Base-by-base conservation (phyloP, 2,329 filamentous ascomycete genomes). In the Alternaria ventricosa region DNA sequence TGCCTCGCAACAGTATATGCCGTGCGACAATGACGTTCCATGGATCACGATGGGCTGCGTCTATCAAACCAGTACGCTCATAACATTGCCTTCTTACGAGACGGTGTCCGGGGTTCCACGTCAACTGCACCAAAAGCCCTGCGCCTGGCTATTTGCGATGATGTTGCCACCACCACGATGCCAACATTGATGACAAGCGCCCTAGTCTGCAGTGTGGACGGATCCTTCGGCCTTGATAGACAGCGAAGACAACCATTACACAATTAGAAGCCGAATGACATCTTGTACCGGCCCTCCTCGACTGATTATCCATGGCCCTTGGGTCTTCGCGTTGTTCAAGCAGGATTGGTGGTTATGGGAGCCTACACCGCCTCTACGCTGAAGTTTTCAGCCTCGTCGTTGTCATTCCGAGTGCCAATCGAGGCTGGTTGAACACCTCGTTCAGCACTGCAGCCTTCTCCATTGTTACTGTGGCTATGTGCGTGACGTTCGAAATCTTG, bases 301-400 rank as follows among this genome's bases (percentile, higher is more conserved):
- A 22, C 22, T 18, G 13, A 4, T 10, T 15, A 50, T 18, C 33
- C 30, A 43, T 25, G 23, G 7, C 12, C 15, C 44, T 15, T 18
- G 28, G 12, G 22, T 23, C n/a, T 28, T 55, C 23, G 12, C 30
- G 62, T 61, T 64, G 62, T 50, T 59, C 30, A 33, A 11, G 44
- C 30, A 20, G 23, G 30, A 64, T 64, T 64, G 62, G 62, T 28
- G 20, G n/a, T 18, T 27, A 20, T 41, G 8, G n/a, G 5, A 27
- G 13, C 20, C 30, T 51, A 57, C 62, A 64, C 62, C 62, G 62
- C 62, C 60, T 47, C 22, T 18, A 51, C 12, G 13, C 41, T 36
- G 41, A 4, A 30, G 23, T 28, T 44, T 8, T 57, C 63, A 55
- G 61, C 57, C 62, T 64, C 49, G 45, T 54, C 20, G 28, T 27